phyloP scores from a whole-genome alignment of 805 yeast species.

The Pichia sporocuriosa region DNA sequence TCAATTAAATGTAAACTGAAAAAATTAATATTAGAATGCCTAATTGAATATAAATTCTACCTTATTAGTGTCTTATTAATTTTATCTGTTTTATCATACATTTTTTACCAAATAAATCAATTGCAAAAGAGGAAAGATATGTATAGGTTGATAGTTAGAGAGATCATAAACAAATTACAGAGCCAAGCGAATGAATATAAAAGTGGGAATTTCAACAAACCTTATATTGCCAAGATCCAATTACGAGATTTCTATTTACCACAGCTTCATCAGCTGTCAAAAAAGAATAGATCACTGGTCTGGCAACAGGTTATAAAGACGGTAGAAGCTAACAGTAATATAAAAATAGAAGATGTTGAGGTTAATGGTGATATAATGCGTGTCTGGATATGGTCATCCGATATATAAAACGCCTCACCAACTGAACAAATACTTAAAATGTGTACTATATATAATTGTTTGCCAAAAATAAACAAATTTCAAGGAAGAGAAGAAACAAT shows the following conservation, averaged over 20 bases:
- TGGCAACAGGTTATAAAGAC: conserved; percentile 54
- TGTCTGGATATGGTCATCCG: conserved; percentile 82
- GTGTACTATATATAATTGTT: no score
- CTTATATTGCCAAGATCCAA: conserved; percentile 63
- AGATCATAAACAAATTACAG: conserved; percentile 45
- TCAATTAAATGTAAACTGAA: conserved; percentile 25
- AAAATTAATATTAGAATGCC: conserved; percentile 17
- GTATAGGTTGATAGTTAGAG: conserved; percentile 39
- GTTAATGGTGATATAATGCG: conserved; percentile 81
- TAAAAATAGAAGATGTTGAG: conserved; percentile 57
- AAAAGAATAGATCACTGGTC: conserved; percentile 36
- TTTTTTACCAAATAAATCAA: conserved; percentile 32
- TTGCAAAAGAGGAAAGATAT: conserved; percentile 34
- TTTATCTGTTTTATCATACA: conserved; percentile 2
- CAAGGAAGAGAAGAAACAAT: no score
- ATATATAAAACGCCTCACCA: no score
- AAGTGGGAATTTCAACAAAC: conserved; percentile 15
- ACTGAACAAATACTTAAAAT: no score
- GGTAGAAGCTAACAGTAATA: conserved; percentile 62
- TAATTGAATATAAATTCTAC: conserved; percentile 20
- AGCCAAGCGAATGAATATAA: conserved; percentile 34
- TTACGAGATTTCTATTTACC: conserved; percentile 57
- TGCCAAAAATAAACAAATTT: no score
- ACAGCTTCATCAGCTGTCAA: conserved; percentile 17
- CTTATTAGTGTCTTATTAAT: conserved; percentile 14